These are phyloP conservation scores for Didymosphaeria variabile DNA, from an alignment of 2,329 filamentous ascomycete species.

Conservation along the genomic window DNA sequence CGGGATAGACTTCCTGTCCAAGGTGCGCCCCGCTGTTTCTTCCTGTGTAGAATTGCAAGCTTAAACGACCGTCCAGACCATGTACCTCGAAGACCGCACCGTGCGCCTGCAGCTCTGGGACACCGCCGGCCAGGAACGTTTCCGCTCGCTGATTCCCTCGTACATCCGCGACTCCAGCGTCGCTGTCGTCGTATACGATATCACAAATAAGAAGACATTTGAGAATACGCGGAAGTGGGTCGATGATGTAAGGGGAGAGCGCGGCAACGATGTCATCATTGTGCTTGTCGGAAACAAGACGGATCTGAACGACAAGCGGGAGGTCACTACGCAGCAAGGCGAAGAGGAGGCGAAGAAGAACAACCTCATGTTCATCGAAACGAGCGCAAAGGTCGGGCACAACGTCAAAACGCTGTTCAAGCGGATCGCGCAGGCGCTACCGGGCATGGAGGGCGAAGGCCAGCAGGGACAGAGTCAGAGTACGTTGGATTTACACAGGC, in stretches of 20 bases:
- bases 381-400: conserved; percentile 95
- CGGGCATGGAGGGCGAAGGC: conserved; percentile 94
- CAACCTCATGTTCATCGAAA: conserved; percentile 98
- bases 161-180: conserved; percentile 99
- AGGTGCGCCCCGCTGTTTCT: conserved; percentile 64
- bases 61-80: conserved; percentile 70
- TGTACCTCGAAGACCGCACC: conserved; percentile 99
- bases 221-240: conserved; percentile 99
- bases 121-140: conserved; percentile 96
- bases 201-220: conserved; percentile 96
- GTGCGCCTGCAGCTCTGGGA: conserved; percentile 98
- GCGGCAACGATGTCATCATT: conserved; percentile 98
- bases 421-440: conserved; percentile 96
- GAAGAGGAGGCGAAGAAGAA: conserved; percentile 99
- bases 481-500: conserved; percentile 58
- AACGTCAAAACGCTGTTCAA: conserved; percentile 98
- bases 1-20: conserved; percentile 98
- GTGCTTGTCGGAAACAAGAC: conserved; percentile 99
- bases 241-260: conserved; percentile 94
- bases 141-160: conserved; percentile 94
- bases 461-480: conserved; percentile 81
- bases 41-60: conserved; percentile 1
- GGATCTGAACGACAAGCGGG: conserved; percentile 96
- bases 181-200: conserved; percentile 98
- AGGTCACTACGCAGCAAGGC: conserved; percentile 94